Evolutionary conservation across 2,329 filamentous ascomycete genomes (phyloP).

Genomic region (Aspergillus terreus): DNA sequence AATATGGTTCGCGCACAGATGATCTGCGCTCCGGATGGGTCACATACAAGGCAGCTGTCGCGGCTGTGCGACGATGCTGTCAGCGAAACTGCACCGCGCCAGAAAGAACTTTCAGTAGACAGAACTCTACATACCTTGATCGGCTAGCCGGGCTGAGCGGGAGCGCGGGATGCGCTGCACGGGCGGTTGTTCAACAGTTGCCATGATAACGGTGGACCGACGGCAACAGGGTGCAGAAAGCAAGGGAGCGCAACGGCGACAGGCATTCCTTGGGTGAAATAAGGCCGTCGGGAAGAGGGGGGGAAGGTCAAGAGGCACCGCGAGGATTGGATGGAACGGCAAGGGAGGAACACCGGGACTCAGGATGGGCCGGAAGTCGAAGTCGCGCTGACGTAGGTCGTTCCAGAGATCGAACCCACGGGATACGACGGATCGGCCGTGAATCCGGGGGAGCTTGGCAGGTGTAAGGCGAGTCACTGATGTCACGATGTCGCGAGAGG

Average conservation of each 20-base stretch:
- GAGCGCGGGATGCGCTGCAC: slow-evolving; percentile 14
- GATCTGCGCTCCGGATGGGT: slow-evolving; percentile 41
- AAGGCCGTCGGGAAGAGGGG: slow-evolving; percentile 1
- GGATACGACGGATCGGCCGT: slow-evolving; percentile 8
- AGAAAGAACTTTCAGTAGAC: background rate
- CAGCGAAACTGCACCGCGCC: background rate
- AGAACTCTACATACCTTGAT: slow-evolving; percentile 27
- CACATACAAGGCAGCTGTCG: slow-evolving; percentile 59
- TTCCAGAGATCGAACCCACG: slow-evolving; percentile 21
- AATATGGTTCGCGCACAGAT: slow-evolving; percentile 21
- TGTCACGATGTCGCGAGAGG: slow-evolving; percentile 15
- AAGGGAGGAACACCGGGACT: slow-evolving; percentile 11
- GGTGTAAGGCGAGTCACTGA: slow-evolving; percentile 10
- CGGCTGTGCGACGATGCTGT: slow-evolving; percentile 40
- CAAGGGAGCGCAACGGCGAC: slow-evolving; percentile 6
- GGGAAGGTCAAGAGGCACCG: slow-evolving; percentile 5
- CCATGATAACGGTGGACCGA: slow-evolving; percentile 22
- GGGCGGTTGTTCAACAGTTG: slow-evolving; percentile 27
- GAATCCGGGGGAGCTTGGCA: slow-evolving; percentile 6
- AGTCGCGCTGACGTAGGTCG: slow-evolving; percentile 29
- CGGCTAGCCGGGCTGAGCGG: slow-evolving; percentile 28
- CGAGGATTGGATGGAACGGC: slow-evolving; percentile 2
- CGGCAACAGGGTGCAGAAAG: slow-evolving; percentile 7
- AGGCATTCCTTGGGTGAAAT: slow-evolving; percentile 18
- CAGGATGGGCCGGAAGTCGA: slow-evolving; percentile 22